phyloP scores from a whole-genome alignment of 2,329 filamentous ascomycete species.

The Aureobasidium pullulans region DNA sequence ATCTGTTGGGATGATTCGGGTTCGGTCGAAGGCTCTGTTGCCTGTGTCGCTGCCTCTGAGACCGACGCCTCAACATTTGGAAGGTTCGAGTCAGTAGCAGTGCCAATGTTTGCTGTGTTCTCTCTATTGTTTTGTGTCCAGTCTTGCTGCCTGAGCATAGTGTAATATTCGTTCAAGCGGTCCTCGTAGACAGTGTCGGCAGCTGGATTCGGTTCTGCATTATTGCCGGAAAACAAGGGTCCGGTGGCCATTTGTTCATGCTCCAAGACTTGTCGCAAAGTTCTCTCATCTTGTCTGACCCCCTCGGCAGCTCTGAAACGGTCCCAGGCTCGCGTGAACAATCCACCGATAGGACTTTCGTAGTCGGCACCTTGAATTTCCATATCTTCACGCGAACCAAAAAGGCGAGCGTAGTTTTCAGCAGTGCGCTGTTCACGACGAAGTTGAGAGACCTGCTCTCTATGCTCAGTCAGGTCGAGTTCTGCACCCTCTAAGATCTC shows the following conservation, averaged over 20 bases:
- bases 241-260: conserved; percentile 21
- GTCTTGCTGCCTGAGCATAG: conserved; percentile 23
- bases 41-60: not conserved
- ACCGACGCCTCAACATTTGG: not conserved
- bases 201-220: conserved; percentile 13
- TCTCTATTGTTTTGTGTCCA: conserved; percentile 17
- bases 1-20: not conserved
- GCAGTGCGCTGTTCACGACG: conserved; percentile 29
- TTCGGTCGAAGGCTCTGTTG: not conserved
- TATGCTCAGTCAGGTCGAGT: conserved; percentile 25
- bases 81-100: not conserved
- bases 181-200: conserved; percentile 11
- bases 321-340: conserved; percentile 39
- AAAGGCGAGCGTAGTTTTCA: conserved; percentile 35
- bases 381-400: conserved; percentile 41
- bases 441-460: conserved; percentile 26
- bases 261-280: conserved; percentile 25
- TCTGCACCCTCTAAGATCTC: conserved; percentile 25
- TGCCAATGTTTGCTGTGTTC: not conserved
- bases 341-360: conserved; percentile 40
- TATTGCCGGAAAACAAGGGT: not conserved
- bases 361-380: conserved; percentile 39
- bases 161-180: conserved; percentile 25
- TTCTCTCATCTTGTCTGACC: conserved; percentile 27
- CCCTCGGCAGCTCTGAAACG: conserved; percentile 38